Evolutionary conservation across 345 rosid genomes (phyloP).

Genomic region (Syzygium oleosum): DNA sequence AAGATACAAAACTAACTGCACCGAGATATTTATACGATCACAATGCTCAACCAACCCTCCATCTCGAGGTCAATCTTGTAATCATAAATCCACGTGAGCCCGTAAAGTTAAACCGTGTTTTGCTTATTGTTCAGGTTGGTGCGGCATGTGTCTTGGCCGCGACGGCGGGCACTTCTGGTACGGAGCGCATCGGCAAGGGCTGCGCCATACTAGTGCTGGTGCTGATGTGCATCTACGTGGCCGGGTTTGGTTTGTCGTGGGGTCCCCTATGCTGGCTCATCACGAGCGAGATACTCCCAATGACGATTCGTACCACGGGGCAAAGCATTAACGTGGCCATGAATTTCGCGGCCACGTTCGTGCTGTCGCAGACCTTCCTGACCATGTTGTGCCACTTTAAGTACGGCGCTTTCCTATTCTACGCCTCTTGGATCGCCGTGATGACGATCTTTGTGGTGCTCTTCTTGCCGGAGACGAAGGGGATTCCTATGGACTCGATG

Average conservation of each 20-base stretch:
- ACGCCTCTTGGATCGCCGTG: slow-evolving; percentile 29
- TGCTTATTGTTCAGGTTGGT: neutral
- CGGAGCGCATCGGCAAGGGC: slow-evolving; percentile 20
- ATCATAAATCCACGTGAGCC: neutral
- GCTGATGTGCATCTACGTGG: slow-evolving; percentile 41
- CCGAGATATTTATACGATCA: neutral
- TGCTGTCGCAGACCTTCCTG: slow-evolving; percentile 38
- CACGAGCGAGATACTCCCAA: slow-evolving; percentile 51
- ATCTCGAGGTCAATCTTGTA: neutral
- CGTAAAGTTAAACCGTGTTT: neutral
- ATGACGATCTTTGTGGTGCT: slow-evolving; percentile 38
- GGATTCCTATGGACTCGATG: slow-evolving; percentile 44
- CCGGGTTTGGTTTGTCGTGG: slow-evolving; percentile 64
- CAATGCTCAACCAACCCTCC: neutral
- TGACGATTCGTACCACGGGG: slow-evolving; percentile 41
- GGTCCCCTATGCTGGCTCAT: slow-evolving; percentile 53
- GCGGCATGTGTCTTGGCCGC: slow-evolving; percentile 24
- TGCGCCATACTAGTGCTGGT: slow-evolving; percentile 20
- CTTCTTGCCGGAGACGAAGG: slow-evolving; percentile 56
- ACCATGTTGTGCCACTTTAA: slow-evolving; percentile 49
- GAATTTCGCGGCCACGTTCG: slow-evolving; percentile 32
- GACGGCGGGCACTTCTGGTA: slow-evolving; percentile 29
- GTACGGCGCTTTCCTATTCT: slow-evolving; percentile 45
- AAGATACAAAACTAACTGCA: neutral
- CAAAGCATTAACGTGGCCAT: slow-evolving; percentile 40